Conservation (phyloP, 345 rosid species). For the Raphanus sativus region DNA sequence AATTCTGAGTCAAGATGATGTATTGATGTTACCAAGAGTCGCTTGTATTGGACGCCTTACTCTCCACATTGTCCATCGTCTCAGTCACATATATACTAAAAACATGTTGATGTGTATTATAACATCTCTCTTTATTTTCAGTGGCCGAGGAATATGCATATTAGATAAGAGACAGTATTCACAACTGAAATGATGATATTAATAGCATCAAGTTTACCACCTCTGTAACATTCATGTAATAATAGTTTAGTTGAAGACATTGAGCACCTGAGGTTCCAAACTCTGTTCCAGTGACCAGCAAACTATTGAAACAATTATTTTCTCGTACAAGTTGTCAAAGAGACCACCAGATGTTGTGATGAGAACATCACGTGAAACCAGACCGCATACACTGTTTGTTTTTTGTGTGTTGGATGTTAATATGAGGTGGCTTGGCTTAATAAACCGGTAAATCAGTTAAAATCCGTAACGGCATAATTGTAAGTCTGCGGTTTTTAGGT, state of each 20-base stretch:
- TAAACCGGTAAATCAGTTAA: conserved; percentile 4
- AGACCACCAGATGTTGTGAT: conserved; percentile 70
- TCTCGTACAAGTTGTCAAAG: conserved; percentile 66
- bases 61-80: too few species aligned
- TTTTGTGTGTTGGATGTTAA: neutral
- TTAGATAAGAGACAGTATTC: neutral
- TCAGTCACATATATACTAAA: neutral
- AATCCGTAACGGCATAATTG: neutral
- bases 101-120: neutral
- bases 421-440: neutral
- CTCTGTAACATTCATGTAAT: conserved; percentile 25
- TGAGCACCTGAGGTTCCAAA: conserved; percentile 57
- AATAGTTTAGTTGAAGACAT: neutral
- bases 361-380: conserved; percentile 43
- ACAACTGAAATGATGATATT: conserved; percentile 60
- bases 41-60: neutral
- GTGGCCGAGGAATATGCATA: neutral
- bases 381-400: neutral
- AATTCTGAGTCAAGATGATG: neutral
- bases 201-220: conserved; percentile 66
- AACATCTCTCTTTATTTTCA: conserved; percentile 11
- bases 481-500: too few species aligned
- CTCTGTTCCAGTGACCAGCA: conserved; percentile 45
- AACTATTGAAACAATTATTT: conserved; percentile 57
- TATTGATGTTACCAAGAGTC: neutral